These are phyloP conservation scores for Plectosphaerella sp. DNA, from an alignment of 2,329 filamentous ascomycete genomes.

Conservation along the genomic window DNA sequence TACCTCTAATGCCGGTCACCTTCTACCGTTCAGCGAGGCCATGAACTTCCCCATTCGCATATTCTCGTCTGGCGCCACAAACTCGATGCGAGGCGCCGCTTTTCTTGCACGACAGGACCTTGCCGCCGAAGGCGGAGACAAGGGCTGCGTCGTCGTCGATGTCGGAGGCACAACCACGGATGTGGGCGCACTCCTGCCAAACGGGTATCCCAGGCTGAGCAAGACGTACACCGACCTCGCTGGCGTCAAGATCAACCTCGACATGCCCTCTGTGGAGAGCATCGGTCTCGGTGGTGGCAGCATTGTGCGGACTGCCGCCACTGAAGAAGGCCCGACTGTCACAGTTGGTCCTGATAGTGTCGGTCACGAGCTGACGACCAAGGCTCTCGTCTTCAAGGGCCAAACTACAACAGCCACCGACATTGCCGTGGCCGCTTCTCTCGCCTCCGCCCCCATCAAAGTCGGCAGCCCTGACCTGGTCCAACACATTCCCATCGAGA, in stretches of 20 bases:
- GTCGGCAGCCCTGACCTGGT: not conserved
- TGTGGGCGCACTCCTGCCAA: slow-evolving; percentile 14
- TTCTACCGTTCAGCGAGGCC: slow-evolving; percentile 14
- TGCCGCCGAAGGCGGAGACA: not conserved
- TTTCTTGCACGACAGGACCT: slow-evolving; percentile 9
- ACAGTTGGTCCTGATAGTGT: slow-evolving; percentile 19
- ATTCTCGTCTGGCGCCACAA: slow-evolving; percentile 18
- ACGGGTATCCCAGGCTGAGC: slow-evolving; percentile 15
- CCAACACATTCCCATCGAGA: not conserved
- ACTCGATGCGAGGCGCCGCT: slow-evolving; percentile 17
- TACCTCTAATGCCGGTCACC: slow-evolving; percentile 44
- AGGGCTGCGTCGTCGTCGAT: slow-evolving; percentile 14
- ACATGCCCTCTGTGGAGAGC: slow-evolving; percentile 18
- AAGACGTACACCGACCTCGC: slow-evolving; percentile 16
- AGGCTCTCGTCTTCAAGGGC: slow-evolving; percentile 17
- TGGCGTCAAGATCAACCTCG: slow-evolving; percentile 17
- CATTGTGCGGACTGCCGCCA: slow-evolving; percentile 3
- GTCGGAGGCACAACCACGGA: slow-evolving; percentile 18
- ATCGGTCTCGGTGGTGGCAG: slow-evolving; percentile 16
- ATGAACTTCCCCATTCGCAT: slow-evolving; percentile 15
- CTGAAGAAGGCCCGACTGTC: not conserved
- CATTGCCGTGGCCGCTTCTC: slow-evolving; percentile 12
- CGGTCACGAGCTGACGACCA: slow-evolving; percentile 14
- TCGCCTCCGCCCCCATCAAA: not conserved
- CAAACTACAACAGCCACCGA: slow-evolving; percentile 16